Evolutionary conservation across 495 filamentous ascomycete genomes (phyloP), one percentile per base, ranked within the genome.

Genomic region (Paragyromitra xinjiangensis): DNA sequence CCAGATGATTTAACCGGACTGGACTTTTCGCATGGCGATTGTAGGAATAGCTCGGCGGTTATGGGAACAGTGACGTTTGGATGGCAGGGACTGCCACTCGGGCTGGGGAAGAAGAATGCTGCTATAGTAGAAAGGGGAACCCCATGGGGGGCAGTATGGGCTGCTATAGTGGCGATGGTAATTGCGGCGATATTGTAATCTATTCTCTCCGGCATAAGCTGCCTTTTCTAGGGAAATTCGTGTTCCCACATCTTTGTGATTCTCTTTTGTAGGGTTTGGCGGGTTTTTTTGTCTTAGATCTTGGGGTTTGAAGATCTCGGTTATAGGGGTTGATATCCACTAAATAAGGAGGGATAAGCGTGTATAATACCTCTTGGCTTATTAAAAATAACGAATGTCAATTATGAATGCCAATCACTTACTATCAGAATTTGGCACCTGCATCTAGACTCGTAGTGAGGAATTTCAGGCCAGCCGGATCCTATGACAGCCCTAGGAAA

Each of bases 21-120:
- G 77, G 90, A 94, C 82, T 89, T 94, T 74, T 84, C 83, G n/a
- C 88, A 87, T 45, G 92, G 92, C 6, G 85, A 92, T 19, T 94
- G 92, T 79, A 84, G 88, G 73, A 94, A 94, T 73, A 69, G 80
- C 29, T 62, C 61, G 53, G 87, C 84, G 0, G 85, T 93, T 1
- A 78, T 82, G 77, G 90, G 93, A 81, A 91, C 91, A 73, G 82
- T 93, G 48, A 92, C 91, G 0, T 94, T 92, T 76, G 85, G 88
- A 6, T 87, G 86, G 50, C 92, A 94, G 83, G 91, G 89, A 5
- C 81, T 91, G 48, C 89, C 88, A 14, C 69, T 84, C 16, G 84
- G 85, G 8, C 6, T 80, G 12, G 45, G 50, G 22, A 64, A 63
- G 48, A 68, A 48, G 19, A 67, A 16, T 6, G 75, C 24, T n/a